Conservation (phyloP, 331 rosid genomes). For the Quercus lobata region DNA sequence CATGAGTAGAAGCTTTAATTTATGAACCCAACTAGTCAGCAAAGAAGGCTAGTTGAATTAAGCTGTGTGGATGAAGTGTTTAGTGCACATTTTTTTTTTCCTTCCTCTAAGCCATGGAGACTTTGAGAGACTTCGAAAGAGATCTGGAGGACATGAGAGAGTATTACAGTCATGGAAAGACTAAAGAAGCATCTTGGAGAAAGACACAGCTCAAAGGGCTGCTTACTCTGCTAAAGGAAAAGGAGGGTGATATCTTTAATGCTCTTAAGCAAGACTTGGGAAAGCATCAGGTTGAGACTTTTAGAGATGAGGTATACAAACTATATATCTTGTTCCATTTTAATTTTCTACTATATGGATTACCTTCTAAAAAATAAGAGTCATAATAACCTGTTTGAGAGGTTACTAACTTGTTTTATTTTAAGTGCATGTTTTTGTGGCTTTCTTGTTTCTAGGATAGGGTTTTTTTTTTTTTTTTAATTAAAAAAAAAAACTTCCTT, state of each 20-base stretch:
- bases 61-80: background rate
- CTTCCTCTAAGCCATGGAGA: slow-evolving; percentile 22
- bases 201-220: slow-evolving; percentile 55
- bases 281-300: slow-evolving; percentile 64
- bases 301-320: slow-evolving; percentile 57
- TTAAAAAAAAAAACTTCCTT: no score
- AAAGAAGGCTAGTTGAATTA: background rate
- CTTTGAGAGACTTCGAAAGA: slow-evolving; percentile 9
- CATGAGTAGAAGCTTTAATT: no score
- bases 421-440: no score
- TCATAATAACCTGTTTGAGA: no score
- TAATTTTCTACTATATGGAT: no score
- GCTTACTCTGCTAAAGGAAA: slow-evolving; percentile 36
- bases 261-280: slow-evolving; percentile 65
- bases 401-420: no score
- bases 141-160: slow-evolving; percentile 36
- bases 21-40: background rate
- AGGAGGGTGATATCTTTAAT: slow-evolving; percentile 35
- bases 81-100: background rate
- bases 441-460: no score
- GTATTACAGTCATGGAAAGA: slow-evolving; percentile 42
- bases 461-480: no score
- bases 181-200: slow-evolving; percentile 67
- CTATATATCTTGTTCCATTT: no score
- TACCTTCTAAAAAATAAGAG: no score